Evolutionary conservation across 2,329 filamentous ascomycete genomes (phyloP).

Genomic region (Trichoderma aggressivum): DNA sequence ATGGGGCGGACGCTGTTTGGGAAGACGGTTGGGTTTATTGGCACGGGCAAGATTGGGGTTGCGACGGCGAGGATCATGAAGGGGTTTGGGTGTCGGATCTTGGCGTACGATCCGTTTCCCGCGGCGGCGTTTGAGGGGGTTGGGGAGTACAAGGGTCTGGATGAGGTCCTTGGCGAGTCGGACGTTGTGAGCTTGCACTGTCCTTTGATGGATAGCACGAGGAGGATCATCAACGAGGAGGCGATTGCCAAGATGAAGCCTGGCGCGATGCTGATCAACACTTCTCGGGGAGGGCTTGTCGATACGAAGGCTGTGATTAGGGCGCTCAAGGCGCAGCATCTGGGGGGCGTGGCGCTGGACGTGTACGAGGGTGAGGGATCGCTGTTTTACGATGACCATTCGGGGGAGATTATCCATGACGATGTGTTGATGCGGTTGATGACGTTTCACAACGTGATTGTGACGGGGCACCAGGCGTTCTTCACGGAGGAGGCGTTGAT

Average conservation of each 20-base stretch:
- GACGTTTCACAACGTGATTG: slow-evolving; percentile 65
- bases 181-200: slow-evolving; percentile 66
- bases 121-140: slow-evolving; percentile 45
- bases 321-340: slow-evolving; percentile 56
- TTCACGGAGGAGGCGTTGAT: slow-evolving; percentile 63
- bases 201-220: slow-evolving; percentile 58
- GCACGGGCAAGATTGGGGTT: slow-evolving; percentile 63
- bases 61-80: slow-evolving; percentile 58
- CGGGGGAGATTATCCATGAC: slow-evolving; percentile 62
- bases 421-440: slow-evolving; percentile 63
- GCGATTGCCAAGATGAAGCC: slow-evolving; percentile 55
- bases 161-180: slow-evolving; percentile 50
- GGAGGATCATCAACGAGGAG: slow-evolving; percentile 56
- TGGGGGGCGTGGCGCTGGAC: slow-evolving; percentile 63
- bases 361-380: slow-evolving; percentile 65
- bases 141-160: slow-evolving; percentile 53
- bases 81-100: slow-evolving; percentile 61
- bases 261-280: slow-evolving; percentile 63
- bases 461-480: slow-evolving; percentile 68
- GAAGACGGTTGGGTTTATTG: slow-evolving; percentile 64
- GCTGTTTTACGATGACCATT: slow-evolving; percentile 65
- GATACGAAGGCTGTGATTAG: slow-evolving; percentile 57
- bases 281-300: slow-evolving; percentile 63
- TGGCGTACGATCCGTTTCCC: slow-evolving; percentile 59
- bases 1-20: slow-evolving; percentile 58